A percentile compares a stretch with the other conserved stretches of the same genome.
These are phyloP conservation scores for Zymoseptoria tritici DNA, from an alignment of 2,329 filamentous ascomycete species.

Conservation along the genomic window DNA sequence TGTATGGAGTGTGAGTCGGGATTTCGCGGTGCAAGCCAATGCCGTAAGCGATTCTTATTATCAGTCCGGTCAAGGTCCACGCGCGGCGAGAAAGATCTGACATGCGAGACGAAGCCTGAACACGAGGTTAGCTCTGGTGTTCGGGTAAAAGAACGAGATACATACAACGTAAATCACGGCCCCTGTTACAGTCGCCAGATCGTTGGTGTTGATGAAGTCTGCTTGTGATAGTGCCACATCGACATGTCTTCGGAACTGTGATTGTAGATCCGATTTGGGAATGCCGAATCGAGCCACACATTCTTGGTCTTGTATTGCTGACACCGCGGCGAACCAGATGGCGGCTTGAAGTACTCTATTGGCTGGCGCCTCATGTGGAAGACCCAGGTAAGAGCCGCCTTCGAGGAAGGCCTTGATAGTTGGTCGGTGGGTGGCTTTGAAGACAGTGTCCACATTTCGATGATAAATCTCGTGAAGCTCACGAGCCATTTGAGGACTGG, in stretches of 20 bases:
- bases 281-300: constrained; percentile 14
- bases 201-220: constrained; percentile 23
- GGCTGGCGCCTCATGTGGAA: constrained; percentile 10
- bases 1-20: constrained; percentile 15
- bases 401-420: constrained; percentile 16
- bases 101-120: constrained; percentile 13
- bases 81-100: constrained; percentile 17
- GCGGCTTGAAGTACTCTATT: constrained; percentile 19
- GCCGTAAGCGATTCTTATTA: constrained; percentile 24
- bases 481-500: constrained; percentile 8
- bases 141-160: background rate
- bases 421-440: constrained; percentile 22
- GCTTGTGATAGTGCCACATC: constrained; percentile 23
- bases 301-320: constrained; percentile 23
- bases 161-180: constrained; percentile 19
- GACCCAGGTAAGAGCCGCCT: constrained; percentile 18
- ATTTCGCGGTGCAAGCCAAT: constrained; percentile 23
- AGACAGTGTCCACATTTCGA: constrained; percentile 21
- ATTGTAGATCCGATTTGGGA: constrained; percentile 14
- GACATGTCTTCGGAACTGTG: constrained; percentile 18
- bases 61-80: constrained; percentile 24
- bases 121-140: background rate
- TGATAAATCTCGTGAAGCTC: constrained; percentile 18
- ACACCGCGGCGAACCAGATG: constrained; percentile 26
- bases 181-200: constrained; percentile 22